Percentiles rank a stretch among this genome's conserved stretches.
phyloP scores from a whole-genome alignment of 139 green algal species.

The Coelastrella sp. region DNA sequence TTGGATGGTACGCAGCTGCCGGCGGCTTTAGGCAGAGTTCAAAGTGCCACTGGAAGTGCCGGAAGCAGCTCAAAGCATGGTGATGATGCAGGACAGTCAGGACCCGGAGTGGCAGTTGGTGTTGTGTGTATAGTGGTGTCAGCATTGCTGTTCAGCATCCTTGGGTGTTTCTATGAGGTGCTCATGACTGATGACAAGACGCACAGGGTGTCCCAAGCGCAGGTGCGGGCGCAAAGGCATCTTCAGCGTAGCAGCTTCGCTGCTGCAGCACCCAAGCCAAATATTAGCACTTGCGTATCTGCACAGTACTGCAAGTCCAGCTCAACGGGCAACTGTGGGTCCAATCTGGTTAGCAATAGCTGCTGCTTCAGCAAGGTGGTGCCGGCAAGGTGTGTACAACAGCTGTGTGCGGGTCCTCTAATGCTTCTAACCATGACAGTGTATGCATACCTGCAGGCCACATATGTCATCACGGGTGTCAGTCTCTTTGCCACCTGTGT shows the following conservation, averaged over 20 bases:
- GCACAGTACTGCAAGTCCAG: too few relatives aligned
- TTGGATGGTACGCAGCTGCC: not conserved
- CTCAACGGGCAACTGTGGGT: too few relatives aligned
- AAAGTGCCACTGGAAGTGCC: not conserved
- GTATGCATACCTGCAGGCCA: conserved; percentile 1
- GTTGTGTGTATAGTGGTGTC: not conserved
- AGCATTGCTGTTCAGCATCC: conserved; percentile 34
- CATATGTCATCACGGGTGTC: not conserved
- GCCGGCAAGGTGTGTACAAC: too few relatives aligned
- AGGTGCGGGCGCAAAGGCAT: not conserved
- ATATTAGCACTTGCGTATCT: too few relatives aligned
- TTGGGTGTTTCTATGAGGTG: conserved; percentile 33
- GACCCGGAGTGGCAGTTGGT: not conserved
- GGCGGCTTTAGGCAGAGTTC: not conserved
- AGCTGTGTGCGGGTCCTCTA: too few relatives aligned
- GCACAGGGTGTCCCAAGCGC: not conserved
- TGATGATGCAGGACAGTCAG: not conserved
- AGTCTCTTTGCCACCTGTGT: not conserved
- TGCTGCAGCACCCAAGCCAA: too few relatives aligned
- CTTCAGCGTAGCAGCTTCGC: not conserved
- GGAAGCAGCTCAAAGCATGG: conserved; percentile 31
- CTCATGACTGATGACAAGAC: not conserved
- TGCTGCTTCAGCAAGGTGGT: too few relatives aligned
- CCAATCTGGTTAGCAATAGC: too few relatives aligned
- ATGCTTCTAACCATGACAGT: too few relatives aligned